Conservation (phyloP, 2,329 filamentous ascomycete species). For the Akanthomyces lecanii region DNA sequence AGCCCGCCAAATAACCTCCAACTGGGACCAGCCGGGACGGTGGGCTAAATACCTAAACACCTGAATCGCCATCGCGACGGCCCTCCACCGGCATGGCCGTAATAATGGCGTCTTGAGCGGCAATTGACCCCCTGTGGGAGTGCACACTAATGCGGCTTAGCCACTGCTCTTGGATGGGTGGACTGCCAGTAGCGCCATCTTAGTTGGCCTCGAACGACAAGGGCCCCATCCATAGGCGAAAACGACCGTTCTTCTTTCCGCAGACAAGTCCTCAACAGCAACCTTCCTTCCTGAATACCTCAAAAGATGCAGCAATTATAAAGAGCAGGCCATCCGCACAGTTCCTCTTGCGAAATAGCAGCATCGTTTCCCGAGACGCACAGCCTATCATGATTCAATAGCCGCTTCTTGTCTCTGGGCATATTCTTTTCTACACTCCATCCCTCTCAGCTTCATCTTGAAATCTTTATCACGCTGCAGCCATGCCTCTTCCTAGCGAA, state of each 20-base stretch:
- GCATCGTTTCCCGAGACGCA: neutral
- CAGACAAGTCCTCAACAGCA: neutral
- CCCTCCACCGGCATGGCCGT: constrained; percentile 5
- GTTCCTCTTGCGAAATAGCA: neutral
- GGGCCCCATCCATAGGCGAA: neutral
- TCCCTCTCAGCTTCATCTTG: neutral
- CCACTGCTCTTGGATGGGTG: neutral
- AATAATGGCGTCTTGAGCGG: neutral
- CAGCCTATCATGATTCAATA: constrained; percentile 11
- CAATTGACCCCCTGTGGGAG: constrained; percentile 1
- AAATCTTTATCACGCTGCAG: neutral
- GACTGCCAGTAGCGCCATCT: neutral
- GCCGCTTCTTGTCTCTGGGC: neutral
- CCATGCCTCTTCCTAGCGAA: constrained; percentile 1
- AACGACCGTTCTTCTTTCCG: neutral
- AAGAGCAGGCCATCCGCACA: neutral
- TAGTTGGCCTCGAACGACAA: neutral
- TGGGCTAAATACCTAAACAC: no score
- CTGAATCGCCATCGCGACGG: neutral
- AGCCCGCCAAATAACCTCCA: neutral
- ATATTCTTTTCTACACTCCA: neutral
- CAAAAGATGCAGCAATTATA: constrained; percentile 1
- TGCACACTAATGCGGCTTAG: neutral
- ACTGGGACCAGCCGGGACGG: neutral
- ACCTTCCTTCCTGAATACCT: neutral